Percentiles rank a stretch among this genome's conserved stretches.
Evolutionary conservation across 2,329 filamentous ascomycete genomes (phyloP).

Genomic region (Cryphonectria japonica): DNA sequence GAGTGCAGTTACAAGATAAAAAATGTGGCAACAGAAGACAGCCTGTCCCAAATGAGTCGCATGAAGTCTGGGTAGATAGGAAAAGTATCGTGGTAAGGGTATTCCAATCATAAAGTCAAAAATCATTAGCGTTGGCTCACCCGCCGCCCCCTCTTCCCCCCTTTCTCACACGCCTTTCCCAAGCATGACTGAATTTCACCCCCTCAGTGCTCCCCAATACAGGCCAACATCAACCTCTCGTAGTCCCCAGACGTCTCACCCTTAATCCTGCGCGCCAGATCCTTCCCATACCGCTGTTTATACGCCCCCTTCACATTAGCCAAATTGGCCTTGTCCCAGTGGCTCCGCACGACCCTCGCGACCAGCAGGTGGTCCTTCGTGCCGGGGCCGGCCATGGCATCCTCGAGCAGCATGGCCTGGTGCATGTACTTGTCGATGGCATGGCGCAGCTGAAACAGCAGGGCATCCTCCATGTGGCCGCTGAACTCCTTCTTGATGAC

Average conservation of each 20-base stretch:
- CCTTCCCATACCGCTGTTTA: slow-evolving; percentile 68
- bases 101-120: slow-evolving; percentile 11
- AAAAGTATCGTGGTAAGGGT: neutral
- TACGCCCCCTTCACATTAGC: slow-evolving; percentile 80
- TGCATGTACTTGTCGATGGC: slow-evolving; percentile 82
- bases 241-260: slow-evolving; percentile 89
- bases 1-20: neutral
- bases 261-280: slow-evolving; percentile 70
- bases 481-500: slow-evolving; percentile 81
- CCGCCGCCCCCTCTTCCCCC: neutral
- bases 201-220: slow-evolving; percentile 49
- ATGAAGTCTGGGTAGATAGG: neutral
- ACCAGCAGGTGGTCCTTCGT: slow-evolving; percentile 85
- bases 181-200: neutral
- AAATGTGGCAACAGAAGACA: neutral
- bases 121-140: slow-evolving; percentile 11
- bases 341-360: slow-evolving; percentile 74
- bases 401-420: slow-evolving; percentile 81
- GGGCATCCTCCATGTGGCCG: slow-evolving; percentile 87
- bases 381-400: slow-evolving; percentile 82
- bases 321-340: slow-evolving; percentile 81
- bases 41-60: neutral
- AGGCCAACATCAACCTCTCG: slow-evolving; percentile 74
- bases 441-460: slow-evolving; percentile 77
- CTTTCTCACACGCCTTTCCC: neutral